Evolutionary conservation across 2,329 filamentous ascomycete genomes (phyloP).

Genomic region (Penicillium expansum): DNA sequence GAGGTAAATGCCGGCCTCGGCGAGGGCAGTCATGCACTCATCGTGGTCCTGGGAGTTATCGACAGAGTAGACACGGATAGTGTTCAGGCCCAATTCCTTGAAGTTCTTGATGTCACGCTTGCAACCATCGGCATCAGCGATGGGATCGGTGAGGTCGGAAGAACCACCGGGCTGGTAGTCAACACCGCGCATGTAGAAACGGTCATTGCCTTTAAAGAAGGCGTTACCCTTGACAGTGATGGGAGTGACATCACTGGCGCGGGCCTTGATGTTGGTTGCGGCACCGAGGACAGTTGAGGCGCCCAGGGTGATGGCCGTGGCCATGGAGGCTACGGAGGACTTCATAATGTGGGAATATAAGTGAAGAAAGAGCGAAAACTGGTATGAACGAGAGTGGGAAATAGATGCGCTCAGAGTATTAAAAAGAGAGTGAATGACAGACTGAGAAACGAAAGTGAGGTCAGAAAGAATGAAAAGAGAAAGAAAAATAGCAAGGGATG

Average conservation of each 20-base stretch:
- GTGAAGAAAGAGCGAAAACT: constrained; percentile 11
- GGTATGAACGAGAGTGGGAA: constrained; percentile 15
- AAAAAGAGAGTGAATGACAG: constrained; percentile 25
- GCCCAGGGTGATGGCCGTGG: constrained; percentile 47
- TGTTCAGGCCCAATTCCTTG: constrained; percentile 84
- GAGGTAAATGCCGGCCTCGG: constrained; percentile 85
- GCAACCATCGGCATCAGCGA: constrained; percentile 69
- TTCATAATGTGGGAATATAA: constrained; percentile 52
- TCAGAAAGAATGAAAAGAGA: constrained; percentile 21
- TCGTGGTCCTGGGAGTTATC: constrained; percentile 83
- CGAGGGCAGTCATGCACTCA: constrained; percentile 77
- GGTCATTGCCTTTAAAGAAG: constrained; percentile 61
- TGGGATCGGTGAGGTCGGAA: constrained; percentile 66
- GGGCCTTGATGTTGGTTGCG: constrained; percentile 37
- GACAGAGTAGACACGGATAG: constrained; percentile 86
- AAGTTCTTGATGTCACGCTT: constrained; percentile 77
- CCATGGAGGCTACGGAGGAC: constrained; percentile 46
- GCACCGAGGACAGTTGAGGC: constrained; percentile 48
- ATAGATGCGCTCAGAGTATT: constrained; percentile 10
- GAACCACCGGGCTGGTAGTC: constrained; percentile 68
- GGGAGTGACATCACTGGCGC: constrained; percentile 49
- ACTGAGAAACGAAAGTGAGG: constrained; percentile 10
- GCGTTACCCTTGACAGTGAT: constrained; percentile 64
- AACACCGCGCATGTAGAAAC: constrained; percentile 54
- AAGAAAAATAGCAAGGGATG: constrained; percentile 22